A percentile compares a stretch with the other conserved stretches of the same genome.
Evolutionary conservation across 2,329 filamentous ascomycete species (phyloP).

Genomic region (Cladophialophora bantiana): DNA sequence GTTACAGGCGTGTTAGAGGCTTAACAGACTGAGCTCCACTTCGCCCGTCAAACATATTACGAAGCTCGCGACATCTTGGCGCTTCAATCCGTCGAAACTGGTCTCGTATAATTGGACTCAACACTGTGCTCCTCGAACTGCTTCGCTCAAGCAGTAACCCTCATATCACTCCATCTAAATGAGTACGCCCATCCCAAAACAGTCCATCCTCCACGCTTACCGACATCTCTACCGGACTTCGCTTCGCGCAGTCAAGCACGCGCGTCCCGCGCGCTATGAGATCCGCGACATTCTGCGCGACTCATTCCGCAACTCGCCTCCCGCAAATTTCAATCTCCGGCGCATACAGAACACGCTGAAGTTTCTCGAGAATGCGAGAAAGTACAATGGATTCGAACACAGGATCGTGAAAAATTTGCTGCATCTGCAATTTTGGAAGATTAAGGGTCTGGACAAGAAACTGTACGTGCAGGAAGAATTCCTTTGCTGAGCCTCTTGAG

Average conservation of each 20-base stretch:
- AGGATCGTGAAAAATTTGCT: slow-evolving; percentile 56
- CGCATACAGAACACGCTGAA: slow-evolving; percentile 54
- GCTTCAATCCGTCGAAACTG: neutral
- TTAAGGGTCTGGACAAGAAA: slow-evolving; percentile 44
- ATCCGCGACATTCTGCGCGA: slow-evolving; percentile 55
- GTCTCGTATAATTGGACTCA: neutral
- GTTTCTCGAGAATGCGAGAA: slow-evolving; percentile 54
- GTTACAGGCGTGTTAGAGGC: too few relatives aligned
- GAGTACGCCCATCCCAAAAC: neutral
- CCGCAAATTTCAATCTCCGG: slow-evolving; percentile 48
- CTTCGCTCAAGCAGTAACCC: neutral
- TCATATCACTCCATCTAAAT: slow-evolving; percentile 3
- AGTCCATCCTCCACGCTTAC: slow-evolving; percentile 60
- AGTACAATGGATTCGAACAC: slow-evolving; percentile 53
- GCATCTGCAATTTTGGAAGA: slow-evolving; percentile 53
- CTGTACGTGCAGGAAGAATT: slow-evolving; percentile 26
- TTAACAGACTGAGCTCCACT: too few relatives aligned
- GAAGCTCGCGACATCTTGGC: neutral
- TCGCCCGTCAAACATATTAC: too few relatives aligned
- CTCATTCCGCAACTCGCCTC: slow-evolving; percentile 50
- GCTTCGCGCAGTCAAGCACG: slow-evolving; percentile 63
- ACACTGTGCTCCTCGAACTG: neutral
- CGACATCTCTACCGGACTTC: slow-evolving; percentile 63
- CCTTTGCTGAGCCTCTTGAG: neutral
- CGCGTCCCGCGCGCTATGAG: slow-evolving; percentile 63